Base-by-base conservation (phyloP, 108 stramenopile species). In the Chaetoceros tenuissimus region DNA sequence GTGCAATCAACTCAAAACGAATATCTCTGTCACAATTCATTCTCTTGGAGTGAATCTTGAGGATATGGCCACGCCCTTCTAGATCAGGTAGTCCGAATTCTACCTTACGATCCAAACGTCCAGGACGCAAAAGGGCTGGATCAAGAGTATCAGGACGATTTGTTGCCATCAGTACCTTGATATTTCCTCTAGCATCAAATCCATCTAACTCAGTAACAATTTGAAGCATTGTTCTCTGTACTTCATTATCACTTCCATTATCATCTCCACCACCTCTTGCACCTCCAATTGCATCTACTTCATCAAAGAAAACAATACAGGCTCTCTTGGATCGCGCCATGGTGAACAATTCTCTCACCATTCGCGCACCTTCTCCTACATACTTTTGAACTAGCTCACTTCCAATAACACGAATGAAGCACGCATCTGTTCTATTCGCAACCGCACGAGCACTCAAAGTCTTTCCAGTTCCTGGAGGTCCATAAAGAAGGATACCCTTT, bases 301-400 rank as follows among this genome's bases (percentile, higher is more conserved):
- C 96, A 67, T 96, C 96, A 66, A 96, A 96, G 74, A 96, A 96
- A 47, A 96, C 82, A 54, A 96, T 94, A 69, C 96, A 97, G 17
- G 92, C 93, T 57, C 95, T 90, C 72, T 97, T 97, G 59, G 92
- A 92, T 27, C 96, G 84, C 18, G 98, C 98, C 94, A 98, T 91
- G 57, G 96, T 94, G 75, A 98, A 98, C 29, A 98, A 75, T 78
- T 98, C 98, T 27, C 98, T 93, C 54, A 98, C 98, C 95, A 98
- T 97, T n/a, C 98, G 85, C 21, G 98, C 98, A 44, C 98, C 98
- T 67, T 98, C 96, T 24, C 96, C 98, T 23, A 97, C 96, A 67
- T 97, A 96, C 63, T 92, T 95, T 69, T 96, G 95, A 3, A 96
- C 96, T 7, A 97, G 85, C 69, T 96, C 95, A 44, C 78, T 85